Conservation (phyloP, 768 basidiomycete species). For the Amanita jacksonii region DNA sequence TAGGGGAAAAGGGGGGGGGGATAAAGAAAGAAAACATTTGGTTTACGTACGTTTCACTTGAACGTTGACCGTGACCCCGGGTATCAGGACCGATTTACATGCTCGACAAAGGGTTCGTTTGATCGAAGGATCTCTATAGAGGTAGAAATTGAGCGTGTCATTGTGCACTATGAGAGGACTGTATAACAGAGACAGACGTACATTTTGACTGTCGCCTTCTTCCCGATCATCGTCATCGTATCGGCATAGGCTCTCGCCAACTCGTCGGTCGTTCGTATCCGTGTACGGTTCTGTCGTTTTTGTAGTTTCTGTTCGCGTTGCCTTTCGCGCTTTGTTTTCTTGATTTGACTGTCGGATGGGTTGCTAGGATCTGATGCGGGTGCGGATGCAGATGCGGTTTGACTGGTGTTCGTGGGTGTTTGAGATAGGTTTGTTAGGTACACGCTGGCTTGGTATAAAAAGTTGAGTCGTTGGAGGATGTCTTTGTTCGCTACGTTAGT, state of each 20-base stretch:
- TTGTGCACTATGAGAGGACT: too few species aligned
- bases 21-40: not conserved
- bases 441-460: slow-evolving; percentile 73
- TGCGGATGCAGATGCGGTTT: not conserved
- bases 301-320: slow-evolving; percentile 17
- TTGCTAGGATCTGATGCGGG: not conserved
- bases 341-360: not conserved
- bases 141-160: slow-evolving; percentile 5
- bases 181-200: too few species aligned
- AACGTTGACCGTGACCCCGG: slow-evolving; percentile 56
- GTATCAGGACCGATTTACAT: slow-evolving; percentile 55
- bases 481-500: slow-evolving; percentile 58
- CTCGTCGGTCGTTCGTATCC: slow-evolving; percentile 29
- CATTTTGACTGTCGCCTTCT: slow-evolving; percentile 74
- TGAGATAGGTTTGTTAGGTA: slow-evolving; percentile 33
- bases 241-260: slow-evolving; percentile 56
- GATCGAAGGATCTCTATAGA: slow-evolving; percentile 64
- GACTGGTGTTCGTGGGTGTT: slow-evolving; percentile 1
- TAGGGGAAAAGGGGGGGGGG: not conserved
- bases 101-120: slow-evolving; percentile 72
- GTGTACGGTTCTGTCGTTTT: too few species aligned
- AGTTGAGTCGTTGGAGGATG: slow-evolving; percentile 76
- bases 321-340: slow-evolving; percentile 10
- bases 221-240: slow-evolving; percentile 60
- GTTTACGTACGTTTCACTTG: slow-evolving; percentile 59